Evolutionary conservation across 2,329 filamentous ascomycete genomes (phyloP).

Genomic region (Capronia coronata): DNA sequence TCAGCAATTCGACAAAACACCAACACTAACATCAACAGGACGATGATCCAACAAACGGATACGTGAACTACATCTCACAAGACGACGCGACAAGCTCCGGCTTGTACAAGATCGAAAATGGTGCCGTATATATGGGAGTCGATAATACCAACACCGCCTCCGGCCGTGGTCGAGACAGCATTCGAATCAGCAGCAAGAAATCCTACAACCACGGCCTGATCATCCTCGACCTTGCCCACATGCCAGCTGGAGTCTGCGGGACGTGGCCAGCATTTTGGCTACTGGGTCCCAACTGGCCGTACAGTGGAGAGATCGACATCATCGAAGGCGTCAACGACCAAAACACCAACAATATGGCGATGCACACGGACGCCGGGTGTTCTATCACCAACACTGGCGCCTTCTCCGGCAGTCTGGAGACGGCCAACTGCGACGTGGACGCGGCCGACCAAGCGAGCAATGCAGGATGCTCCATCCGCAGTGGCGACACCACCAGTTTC

Average conservation of each 20-base stretch:
- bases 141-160: slow-evolving; percentile 55
- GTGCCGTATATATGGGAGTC: slow-evolving; percentile 62
- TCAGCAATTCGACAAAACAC: neutral
- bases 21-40: slow-evolving; percentile 31
- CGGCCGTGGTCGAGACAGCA: slow-evolving; percentile 58
- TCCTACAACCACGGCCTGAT: slow-evolving; percentile 61
- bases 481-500: slow-evolving; percentile 50
- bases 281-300: slow-evolving; percentile 56
- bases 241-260: slow-evolving; percentile 68
- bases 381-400: slow-evolving; percentile 45
- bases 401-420: slow-evolving; percentile 43
- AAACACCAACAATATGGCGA: slow-evolving; percentile 54
- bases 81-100: slow-evolving; percentile 49
- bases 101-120: slow-evolving; percentile 53
- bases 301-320: slow-evolving; percentile 62
- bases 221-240: slow-evolving; percentile 65
- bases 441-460: slow-evolving; percentile 40
- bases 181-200: slow-evolving; percentile 62
- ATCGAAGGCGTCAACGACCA: slow-evolving; percentile 65
- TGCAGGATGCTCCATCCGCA: slow-evolving; percentile 56
- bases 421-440: slow-evolving; percentile 53
- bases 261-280: slow-evolving; percentile 62
- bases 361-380: slow-evolving; percentile 62
- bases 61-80: slow-evolving; percentile 62
- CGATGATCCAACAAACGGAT: slow-evolving; percentile 66